Conservation (phyloP, 140 eudicot species). For the Artemisia princeps region DNA sequence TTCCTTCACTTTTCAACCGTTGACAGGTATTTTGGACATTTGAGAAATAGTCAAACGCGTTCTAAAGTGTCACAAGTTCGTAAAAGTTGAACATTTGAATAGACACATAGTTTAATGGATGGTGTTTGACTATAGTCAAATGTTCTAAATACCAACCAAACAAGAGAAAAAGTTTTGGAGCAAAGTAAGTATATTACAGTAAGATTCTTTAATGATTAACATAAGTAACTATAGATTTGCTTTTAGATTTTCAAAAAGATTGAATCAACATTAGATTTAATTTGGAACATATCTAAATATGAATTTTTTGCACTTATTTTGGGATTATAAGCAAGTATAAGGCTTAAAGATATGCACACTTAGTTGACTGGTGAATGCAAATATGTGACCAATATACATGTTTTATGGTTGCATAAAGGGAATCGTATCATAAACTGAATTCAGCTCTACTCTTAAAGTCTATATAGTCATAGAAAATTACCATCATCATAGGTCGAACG, state of each 20-base stretch:
- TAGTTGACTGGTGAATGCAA: not conserved
- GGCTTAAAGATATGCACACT: not conserved
- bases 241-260: not conserved
- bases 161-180: not conserved
- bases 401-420: not conserved
- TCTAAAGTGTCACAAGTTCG: not conserved
- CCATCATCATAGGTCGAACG: conserved; percentile 48
- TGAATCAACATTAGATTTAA: not conserved
- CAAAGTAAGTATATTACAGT: not conserved
- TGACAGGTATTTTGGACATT: not conserved
- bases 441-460: not conserved
- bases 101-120: not conserved
- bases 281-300: not conserved
- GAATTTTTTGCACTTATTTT: not conserved
- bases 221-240: not conserved
- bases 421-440: not conserved
- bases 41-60: not conserved
- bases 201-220: not conserved
- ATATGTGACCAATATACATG: not conserved
- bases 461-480: conserved; percentile 18
- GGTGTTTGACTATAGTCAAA: not conserved
- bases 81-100: not conserved
- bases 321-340: not conserved
- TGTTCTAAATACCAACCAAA: not conserved
- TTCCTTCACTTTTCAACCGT: not conserved